phyloP scores from a whole-genome alignment of 495 filamentous ascomycete genomes.

The Penicillium soppii region DNA sequence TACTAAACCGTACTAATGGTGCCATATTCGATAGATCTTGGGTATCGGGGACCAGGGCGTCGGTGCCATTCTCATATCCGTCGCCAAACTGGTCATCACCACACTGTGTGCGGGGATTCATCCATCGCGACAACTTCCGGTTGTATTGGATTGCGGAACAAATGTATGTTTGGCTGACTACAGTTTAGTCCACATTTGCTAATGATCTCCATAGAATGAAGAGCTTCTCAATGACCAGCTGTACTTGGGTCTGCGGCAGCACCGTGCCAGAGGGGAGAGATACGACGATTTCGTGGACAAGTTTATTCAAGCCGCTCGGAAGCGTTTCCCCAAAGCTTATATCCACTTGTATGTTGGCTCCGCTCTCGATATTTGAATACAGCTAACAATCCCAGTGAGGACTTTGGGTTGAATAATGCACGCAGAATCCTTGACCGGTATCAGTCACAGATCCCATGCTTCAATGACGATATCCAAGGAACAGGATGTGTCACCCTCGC shows the following conservation, averaged over 20 bases:
- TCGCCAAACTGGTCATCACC: conserved; percentile 79
- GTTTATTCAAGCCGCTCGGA: conserved; percentile 66
- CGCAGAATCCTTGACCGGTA: conserved; percentile 74
- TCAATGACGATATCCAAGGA: conserved; percentile 92
- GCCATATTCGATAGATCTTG: conserved; percentile 64
- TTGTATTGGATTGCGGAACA: conserved; percentile 87
- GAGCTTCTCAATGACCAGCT: conserved; percentile 73
- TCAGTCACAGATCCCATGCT: conserved; percentile 69
- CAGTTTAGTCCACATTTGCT: not conserved
- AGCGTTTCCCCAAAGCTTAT: conserved; percentile 75
- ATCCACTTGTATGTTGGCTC: conserved; percentile 67
- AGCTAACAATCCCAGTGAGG: conserved; percentile 39
- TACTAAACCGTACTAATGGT: conserved; percentile 9
- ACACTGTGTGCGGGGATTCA: conserved; percentile 85
- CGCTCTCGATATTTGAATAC: not conserved
- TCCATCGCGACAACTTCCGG: conserved; percentile 73
- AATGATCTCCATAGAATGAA: conserved; percentile 55
- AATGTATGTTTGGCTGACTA: conserved; percentile 42
- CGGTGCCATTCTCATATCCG: conserved; percentile 79
- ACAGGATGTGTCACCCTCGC: conserved; percentile 87
- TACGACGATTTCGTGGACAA: conserved; percentile 78
- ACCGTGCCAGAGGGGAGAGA: conserved; percentile 63
- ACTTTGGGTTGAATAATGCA: conserved; percentile 59
- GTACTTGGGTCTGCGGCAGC: conserved; percentile 73
- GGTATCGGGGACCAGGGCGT: conserved; percentile 93